Percentiles rank a stretch among this genome's conserved stretches.
These are phyloP conservation scores for Colletotrichum orchidophilum DNA, from an alignment of 2,329 filamentous ascomycete genomes.

Conservation along the genomic window DNA sequence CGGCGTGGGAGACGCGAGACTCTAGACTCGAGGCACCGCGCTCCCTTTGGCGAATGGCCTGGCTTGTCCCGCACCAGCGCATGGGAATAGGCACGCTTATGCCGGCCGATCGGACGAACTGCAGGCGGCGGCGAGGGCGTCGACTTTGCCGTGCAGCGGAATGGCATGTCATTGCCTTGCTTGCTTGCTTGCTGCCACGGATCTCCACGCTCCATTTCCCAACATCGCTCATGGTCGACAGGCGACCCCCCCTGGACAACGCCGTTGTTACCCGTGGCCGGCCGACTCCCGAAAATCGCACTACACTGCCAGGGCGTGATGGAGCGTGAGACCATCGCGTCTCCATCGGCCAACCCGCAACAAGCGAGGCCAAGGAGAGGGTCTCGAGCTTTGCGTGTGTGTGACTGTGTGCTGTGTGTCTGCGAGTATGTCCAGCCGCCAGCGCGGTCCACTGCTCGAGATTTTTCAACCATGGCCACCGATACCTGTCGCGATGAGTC, in stretches of 20 bases:
- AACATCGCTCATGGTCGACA: background rate
- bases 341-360: constrained; percentile 27
- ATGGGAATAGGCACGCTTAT: background rate
- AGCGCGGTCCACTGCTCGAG: constrained; percentile 16
- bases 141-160: constrained; percentile 4
- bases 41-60: background rate
- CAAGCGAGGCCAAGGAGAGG: constrained; percentile 15
- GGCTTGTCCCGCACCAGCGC: too few species aligned
- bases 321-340: constrained; percentile 7
- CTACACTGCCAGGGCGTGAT: background rate
- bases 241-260: constrained; percentile 6
- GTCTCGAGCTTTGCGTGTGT: constrained; percentile 15
- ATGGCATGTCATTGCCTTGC: constrained; percentile 27
- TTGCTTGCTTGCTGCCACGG: background rate
- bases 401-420: background rate
- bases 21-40: too few species aligned
- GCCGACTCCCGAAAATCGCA: constrained; percentile 28
- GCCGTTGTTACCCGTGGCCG: constrained; percentile 26
- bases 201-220: constrained; percentile 12
- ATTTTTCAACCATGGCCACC: constrained; percentile 24
- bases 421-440: background rate
- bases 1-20: background rate
- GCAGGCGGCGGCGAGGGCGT: background rate
- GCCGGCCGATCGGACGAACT: constrained; percentile 20
- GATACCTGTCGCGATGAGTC: constrained; percentile 30